These are phyloP conservation scores for Penicillium thymicola DNA, from an alignment of 2,329 filamentous ascomycete species.

Conservation along the genomic window DNA sequence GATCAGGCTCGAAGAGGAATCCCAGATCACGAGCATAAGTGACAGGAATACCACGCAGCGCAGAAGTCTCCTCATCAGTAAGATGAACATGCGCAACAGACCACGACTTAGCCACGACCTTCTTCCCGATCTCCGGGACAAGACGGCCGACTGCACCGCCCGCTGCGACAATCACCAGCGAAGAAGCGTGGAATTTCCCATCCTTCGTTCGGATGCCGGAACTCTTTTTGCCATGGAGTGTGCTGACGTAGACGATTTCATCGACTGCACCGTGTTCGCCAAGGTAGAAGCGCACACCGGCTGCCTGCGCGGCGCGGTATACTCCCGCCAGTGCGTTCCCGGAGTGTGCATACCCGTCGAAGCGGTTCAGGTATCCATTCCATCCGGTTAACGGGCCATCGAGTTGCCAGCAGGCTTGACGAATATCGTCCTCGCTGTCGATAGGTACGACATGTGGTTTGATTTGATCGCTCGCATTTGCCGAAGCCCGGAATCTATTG, in stretches of 20 bases:
- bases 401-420: slow-evolving; percentile 48
- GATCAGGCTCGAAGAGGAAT: slow-evolving; percentile 65
- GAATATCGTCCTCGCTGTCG: slow-evolving; percentile 40
- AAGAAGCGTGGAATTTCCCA: slow-evolving; percentile 37
- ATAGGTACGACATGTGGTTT: slow-evolving; percentile 42
- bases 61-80: slow-evolving; percentile 52
- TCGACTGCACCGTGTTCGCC: slow-evolving; percentile 41
- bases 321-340: slow-evolving; percentile 51
- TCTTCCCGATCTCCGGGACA: slow-evolving; percentile 49
- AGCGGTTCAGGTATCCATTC: slow-evolving; percentile 58
- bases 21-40: slow-evolving; percentile 61
- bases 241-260: slow-evolving; percentile 40
- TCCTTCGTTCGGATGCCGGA: slow-evolving; percentile 40
- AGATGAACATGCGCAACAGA: slow-evolving; percentile 59
- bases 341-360: slow-evolving; percentile 58
- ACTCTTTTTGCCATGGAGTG: slow-evolving; percentile 16
- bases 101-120: slow-evolving; percentile 57
- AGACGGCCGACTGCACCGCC: slow-evolving; percentile 52
- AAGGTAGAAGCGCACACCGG: slow-evolving; percentile 45
- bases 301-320: slow-evolving; percentile 42
- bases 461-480: slow-evolving; percentile 35
- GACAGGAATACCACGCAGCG: slow-evolving; percentile 57
- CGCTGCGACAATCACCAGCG: slow-evolving; percentile 50
- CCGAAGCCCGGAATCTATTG: slow-evolving; percentile 41
- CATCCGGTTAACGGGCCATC: slow-evolving; percentile 51